Evolutionary conservation across 1,284 basidiomycete species (phyloP).

Genomic region (Rhizoctonia solani): DNA sequence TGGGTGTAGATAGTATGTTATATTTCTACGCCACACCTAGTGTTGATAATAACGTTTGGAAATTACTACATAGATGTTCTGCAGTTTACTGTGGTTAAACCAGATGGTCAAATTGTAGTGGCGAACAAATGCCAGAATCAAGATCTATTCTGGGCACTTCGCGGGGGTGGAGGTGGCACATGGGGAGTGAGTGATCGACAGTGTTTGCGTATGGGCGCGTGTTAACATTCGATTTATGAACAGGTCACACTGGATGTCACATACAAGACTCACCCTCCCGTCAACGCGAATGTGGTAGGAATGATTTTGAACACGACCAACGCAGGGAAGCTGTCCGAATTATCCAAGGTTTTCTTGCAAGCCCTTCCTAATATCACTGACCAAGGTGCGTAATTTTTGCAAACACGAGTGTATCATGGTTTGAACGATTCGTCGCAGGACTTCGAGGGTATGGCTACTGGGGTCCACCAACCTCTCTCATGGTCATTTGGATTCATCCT

Average conservation of each 20-base stretch:
- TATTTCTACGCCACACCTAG: background rate
- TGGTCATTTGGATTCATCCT: background rate
- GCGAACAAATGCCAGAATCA: slow-evolving; percentile 29
- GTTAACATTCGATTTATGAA: too few relatives aligned
- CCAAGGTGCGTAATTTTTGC: background rate
- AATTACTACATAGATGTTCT: slow-evolving; percentile 18
- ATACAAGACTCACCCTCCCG: background rate
- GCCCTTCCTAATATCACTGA: slow-evolving; percentile 4
- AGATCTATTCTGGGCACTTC: slow-evolving; percentile 35
- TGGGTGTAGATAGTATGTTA: slow-evolving; percentile 35
- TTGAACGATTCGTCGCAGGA: background rate
- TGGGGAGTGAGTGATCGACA: slow-evolving; percentile 16
- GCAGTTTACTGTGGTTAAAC: slow-evolving; percentile 29
- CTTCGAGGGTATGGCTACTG: background rate
- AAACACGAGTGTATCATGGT: background rate
- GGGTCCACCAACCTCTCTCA: background rate
- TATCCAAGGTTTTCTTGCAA: too few relatives aligned
- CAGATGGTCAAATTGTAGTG: slow-evolving; percentile 15
- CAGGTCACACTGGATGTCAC: background rate
- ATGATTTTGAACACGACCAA: too few relatives aligned
- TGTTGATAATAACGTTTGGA: background rate
- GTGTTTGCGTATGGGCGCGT: too few relatives aligned
- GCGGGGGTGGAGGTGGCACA: slow-evolving; percentile 32
- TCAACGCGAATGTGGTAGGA: background rate
- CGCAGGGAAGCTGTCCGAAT: background rate